phyloP scores from a whole-genome alignment of 306 rosid genomes.

The Dalbergia cochinchinensis region DNA sequence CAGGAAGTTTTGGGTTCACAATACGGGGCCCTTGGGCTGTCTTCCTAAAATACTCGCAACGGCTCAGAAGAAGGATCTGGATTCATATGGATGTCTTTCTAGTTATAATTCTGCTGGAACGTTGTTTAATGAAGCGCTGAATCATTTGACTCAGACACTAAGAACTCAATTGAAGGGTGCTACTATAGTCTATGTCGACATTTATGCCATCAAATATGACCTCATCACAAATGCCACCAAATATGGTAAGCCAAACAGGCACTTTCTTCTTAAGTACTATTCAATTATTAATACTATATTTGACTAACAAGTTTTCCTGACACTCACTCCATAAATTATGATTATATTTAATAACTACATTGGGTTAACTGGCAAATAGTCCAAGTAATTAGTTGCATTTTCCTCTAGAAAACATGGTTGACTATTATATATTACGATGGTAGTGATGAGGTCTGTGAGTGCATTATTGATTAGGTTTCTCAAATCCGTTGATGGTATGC shows the following conservation, averaged over 20 bases:
- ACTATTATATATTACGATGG: neutral
- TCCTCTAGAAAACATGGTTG: slow-evolving; percentile 5
- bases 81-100: slow-evolving; percentile 76
- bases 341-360: neutral
- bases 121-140: slow-evolving; percentile 74
- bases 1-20: slow-evolving; percentile 95
- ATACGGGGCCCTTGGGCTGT: slow-evolving; percentile 94
- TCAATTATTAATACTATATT: neutral
- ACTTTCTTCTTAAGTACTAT: slow-evolving; percentile 30
- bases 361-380: neutral
- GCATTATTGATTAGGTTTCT: slow-evolving; percentile 63
- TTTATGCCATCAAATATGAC: slow-evolving; percentile 75
- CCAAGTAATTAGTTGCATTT: slow-evolving; percentile 5
- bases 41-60: slow-evolving; percentile 81
- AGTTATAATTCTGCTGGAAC: slow-evolving; percentile 75
- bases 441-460: slow-evolving; percentile 35
- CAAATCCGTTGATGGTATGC: slow-evolving; percentile 82
- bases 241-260: slow-evolving; percentile 61
- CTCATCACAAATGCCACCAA: slow-evolving; percentile 75
- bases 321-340: slow-evolving; percentile 3
- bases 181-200: slow-evolving; percentile 78
- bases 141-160: slow-evolving; percentile 54
- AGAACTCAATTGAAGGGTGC: slow-evolving; percentile 68
- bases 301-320: neutral
- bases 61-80: slow-evolving; percentile 59